phyloP scores from a whole-genome alignment of 441 rosid genomes.

The Bocquillonia castaneifolia region DNA sequence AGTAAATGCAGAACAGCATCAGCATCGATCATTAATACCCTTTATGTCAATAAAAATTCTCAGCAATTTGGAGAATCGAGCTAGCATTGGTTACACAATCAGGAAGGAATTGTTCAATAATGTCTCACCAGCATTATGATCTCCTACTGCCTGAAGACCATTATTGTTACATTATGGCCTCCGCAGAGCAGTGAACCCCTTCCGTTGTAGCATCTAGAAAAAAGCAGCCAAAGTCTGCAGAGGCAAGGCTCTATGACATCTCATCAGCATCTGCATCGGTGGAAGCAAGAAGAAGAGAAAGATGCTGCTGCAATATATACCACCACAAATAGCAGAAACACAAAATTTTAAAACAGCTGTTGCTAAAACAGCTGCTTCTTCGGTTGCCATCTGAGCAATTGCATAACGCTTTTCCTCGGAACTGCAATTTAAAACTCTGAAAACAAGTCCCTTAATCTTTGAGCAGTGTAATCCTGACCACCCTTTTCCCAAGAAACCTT shows the following conservation, averaged over 20 bases:
- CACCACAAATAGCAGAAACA: conserved; percentile 25
- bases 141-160: conserved; percentile 90
- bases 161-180: conserved; percentile 81
- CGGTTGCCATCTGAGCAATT: conserved; percentile 68
- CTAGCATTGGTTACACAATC: conserved; percentile 76
- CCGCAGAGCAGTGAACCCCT: conserved; percentile 86
- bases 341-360: conserved; percentile 27
- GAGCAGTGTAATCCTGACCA: conserved; percentile 59
- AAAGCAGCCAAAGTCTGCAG: conserved; percentile 87
- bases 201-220: conserved; percentile 89
- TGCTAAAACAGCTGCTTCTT: conserved; percentile 76
- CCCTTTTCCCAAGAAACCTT: conserved; percentile 75
- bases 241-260: conserved; percentile 87
- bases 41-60: conserved; percentile 89
- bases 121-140: conserved; percentile 80
- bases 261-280: conserved; percentile 98
- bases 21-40: too few species aligned
- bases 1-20: conserved; percentile 77
- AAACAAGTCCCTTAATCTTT: conserved; percentile 56
- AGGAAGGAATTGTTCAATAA: conserved; percentile 75
- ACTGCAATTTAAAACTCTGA: conserved; percentile 58
- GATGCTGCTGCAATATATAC: conserved; percentile 96
- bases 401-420: conserved; percentile 72
- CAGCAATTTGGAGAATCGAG: conserved; percentile 97
- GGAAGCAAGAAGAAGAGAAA: conserved; percentile 86